Evolutionary conservation across 176 grass and related monocot species (phyloP), one percentile per base, ranked within the genome.

Genomic region (Microstegium vimineum): DNA sequence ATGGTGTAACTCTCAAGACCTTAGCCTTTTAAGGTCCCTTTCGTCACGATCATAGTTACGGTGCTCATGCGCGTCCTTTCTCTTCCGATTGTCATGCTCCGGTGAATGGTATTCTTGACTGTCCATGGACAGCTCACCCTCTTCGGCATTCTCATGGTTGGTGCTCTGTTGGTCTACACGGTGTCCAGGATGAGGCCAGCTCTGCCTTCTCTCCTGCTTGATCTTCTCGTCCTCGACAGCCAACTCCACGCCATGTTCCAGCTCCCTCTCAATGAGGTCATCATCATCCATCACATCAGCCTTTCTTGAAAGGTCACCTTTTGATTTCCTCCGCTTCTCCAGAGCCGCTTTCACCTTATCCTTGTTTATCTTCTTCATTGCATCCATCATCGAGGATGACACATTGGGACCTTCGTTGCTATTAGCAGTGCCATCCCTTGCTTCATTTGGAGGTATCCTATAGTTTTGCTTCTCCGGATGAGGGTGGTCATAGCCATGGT

Each of bases 241-340:
- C 75, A 87, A 82, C 76, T 97, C 94, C 66, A 90, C 87, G 13
- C 90, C 91, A 76, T 94, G 87, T 81, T 97, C 94, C 80, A 97
- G 76, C 71, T 94, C 94, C 79, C 94, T 94, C 83, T 89, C 90
- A 49, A 90, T 87, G 33, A 94, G 89, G 64, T 89, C 94, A 80
- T 94, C 94, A 14, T 89, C 91, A 81, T 89, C 90, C 52, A 89
- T 67, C 13, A 80, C 43, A 27, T 97, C 91, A 73, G 73, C 80
- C 65, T 86, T 94, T 83, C 71, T 87, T 23, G 84, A 74, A 56
- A 71, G 62, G 41, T 94, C 90, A 47, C 71, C 62, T 75, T 86
- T 87, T 1, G 82, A 76, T 72, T 90, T 88, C 63, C 85, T 81
- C 41, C 72, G 66, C 79, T 91, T 93, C 86, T 97, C 91, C 66